Percentiles rank a stretch among this genome's conserved stretches.
phyloP scores from a whole-genome alignment of 2,329 filamentous ascomycete genomes.

The Verticillium klebahnii region DNA sequence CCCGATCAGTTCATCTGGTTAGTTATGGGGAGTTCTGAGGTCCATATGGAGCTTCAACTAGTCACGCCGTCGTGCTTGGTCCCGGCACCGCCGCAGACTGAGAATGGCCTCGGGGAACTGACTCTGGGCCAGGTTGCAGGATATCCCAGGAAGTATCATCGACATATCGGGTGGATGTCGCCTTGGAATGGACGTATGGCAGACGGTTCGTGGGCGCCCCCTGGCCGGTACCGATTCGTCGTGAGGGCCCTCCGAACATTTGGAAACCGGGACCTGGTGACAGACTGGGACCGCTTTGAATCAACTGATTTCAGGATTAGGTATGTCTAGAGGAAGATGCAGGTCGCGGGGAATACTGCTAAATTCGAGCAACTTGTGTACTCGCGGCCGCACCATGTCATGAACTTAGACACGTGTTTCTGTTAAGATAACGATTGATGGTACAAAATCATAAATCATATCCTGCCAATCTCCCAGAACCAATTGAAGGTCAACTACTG shows the following conservation, averaged over 20 bases:
- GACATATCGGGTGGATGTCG: conserved; percentile 4
- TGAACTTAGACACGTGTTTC: background rate
- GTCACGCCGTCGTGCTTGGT: background rate
- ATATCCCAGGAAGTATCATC: conserved; percentile 4
- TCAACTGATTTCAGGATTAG: conserved; percentile 37
- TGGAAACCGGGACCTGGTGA: conserved; percentile 6
- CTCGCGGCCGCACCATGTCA: background rate
- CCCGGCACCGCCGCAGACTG: background rate
- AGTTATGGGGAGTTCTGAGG: conserved; percentile 11
- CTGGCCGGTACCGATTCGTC: conserved; percentile 43
- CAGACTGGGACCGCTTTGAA: conserved; percentile 22
- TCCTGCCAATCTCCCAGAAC: background rate
- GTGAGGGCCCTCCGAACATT: conserved; percentile 12
- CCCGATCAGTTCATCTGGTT: conserved; percentile 8
- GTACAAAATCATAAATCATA: background rate
- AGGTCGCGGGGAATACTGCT: background rate
- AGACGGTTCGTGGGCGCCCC: conserved; percentile 41
- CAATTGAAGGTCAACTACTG: background rate
- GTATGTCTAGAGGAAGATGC: conserved; percentile 22
- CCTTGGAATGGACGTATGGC: conserved; percentile 42
- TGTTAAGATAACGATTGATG: background rate
- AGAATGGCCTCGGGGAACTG: conserved; percentile 5
- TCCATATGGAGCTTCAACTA: conserved; percentile 5
- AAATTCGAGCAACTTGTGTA: background rate
- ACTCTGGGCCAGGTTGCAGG: conserved; percentile 6